Evolutionary conservation across 805 yeast genomes (phyloP), one percentile per base, ranked within the genome.

Genomic region (Yamadazyma scolyti): DNA sequence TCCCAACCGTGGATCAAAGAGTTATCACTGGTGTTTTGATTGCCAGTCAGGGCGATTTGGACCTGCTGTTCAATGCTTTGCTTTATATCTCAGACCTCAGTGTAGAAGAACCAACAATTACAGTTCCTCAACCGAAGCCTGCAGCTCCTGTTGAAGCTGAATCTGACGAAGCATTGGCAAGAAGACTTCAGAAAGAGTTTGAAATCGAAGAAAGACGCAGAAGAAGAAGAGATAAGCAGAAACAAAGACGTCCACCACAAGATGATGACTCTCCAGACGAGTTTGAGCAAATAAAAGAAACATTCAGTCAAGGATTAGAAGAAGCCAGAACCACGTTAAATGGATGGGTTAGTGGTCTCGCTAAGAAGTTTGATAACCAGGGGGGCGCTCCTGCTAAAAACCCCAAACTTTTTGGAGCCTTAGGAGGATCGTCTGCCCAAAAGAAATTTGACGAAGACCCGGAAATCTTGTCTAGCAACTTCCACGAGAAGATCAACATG

Each of bases 31-130:
- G 95, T 17, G 80, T 86, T 1, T 65, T 89, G 34, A 84, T 93
- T 52, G 97, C 97, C 2, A 77, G 95, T 12, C 75, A 71, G 28
- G 96, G 95, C 17, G 67, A 73, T 28, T 54, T 86, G 25, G 96
- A 87, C 46, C 79, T 84, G 1, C 95, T 96, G 1, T 90, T 90
- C 65, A 83, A 82, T 54, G 97, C 96, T 0, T 64, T 89, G 47
- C 65, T 90, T 37, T 86, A 74, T 44, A 60, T 86, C 33, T 79
- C 85, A 11, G 96, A 89, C 56, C 90, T 90, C 7, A 53, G 68
- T 3, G 68, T 68, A 38, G 58, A 60, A 27, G 70, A 70, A 39
- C 77, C 80, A 9, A 75, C 71, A 39, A 64, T 74, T 27, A 77
- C 75, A 9, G 36, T 41, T 10, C 28, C 34, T 6, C 24, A 25